phyloP scores from a whole-genome alignment of 1,139 yeast genomes.

The Yamadazyma friedrichii region DNA sequence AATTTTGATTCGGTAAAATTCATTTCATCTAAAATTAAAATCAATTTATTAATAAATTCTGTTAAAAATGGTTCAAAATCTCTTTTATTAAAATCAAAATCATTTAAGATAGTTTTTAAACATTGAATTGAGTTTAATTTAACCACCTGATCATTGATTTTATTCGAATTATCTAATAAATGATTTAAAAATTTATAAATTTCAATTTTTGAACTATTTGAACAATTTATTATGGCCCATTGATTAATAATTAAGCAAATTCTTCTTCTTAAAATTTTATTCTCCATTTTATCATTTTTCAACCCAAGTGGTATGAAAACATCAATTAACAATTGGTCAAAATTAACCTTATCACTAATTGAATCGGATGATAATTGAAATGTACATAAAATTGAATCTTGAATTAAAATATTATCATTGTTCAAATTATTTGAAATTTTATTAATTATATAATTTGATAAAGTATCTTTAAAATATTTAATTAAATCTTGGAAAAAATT shows the following conservation, averaged over 20 bases:
- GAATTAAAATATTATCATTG: conserved; percentile 55
- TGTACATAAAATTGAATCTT: conserved; percentile 78
- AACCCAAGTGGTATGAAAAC: conserved; percentile 69
- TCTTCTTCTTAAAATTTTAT: conserved; percentile 71
- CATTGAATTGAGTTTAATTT: conserved; percentile 74
- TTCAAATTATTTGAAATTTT: conserved; percentile 59
- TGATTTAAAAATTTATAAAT: conserved; percentile 56
- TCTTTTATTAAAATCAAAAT: conserved; percentile 77
- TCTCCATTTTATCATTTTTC: conserved; percentile 42
- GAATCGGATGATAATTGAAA: conserved; percentile 75
- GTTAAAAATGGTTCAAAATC: conserved; percentile 67
- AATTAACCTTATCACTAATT: conserved; percentile 62
- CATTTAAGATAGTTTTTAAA: conserved; percentile 67
- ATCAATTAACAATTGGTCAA: conserved; percentile 56
- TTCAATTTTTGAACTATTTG: conserved; percentile 53
- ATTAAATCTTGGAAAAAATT: conserved; percentile 77
- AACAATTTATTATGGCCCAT: conserved; percentile 73
- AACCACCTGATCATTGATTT: conserved; percentile 70
- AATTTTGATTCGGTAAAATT: conserved; percentile 72
- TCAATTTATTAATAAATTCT: conserved; percentile 48
- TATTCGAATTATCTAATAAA: conserved; percentile 37
- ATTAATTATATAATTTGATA: conserved; percentile 59
- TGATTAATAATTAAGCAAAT: conserved; percentile 73
- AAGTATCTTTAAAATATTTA: conserved; percentile 57
- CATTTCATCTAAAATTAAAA: conserved; percentile 47